These are phyloP conservation scores for Kockiozyma suomiensis DNA, from an alignment of 805 yeast species.

Conservation along the genomic window DNA sequence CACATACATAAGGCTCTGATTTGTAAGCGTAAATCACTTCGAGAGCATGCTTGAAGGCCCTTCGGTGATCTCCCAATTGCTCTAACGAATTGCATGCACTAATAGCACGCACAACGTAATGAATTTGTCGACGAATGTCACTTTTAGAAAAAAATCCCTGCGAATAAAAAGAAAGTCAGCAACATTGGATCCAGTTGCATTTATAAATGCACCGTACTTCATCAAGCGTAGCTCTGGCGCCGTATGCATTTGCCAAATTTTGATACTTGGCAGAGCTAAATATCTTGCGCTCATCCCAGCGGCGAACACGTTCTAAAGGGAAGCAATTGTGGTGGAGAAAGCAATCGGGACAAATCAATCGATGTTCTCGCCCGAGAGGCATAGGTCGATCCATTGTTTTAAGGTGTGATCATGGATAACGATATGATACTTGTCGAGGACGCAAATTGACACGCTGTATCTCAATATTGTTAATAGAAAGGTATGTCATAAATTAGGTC, in stretches of 20 bases:
- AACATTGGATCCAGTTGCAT: too few relatives aligned
- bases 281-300: background rate
- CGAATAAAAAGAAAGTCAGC: background rate
- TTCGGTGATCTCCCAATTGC: constrained; percentile 3
- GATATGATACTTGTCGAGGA: background rate
- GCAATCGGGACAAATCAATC: background rate
- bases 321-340: constrained; percentile 6
- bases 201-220: background rate
- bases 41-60: constrained; percentile 4
- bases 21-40: background rate
- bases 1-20: constrained; percentile 3
- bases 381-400: background rate
- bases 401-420: too few relatives aligned
- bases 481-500: too few relatives aligned
- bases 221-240: constrained; percentile 5
- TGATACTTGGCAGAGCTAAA: background rate
- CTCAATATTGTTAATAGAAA: too few relatives aligned
- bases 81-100: constrained; percentile 6
- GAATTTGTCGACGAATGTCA: constrained; percentile 4
- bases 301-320: background rate
- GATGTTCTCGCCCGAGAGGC: background rate
- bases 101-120: constrained; percentile 5
- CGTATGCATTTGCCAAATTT: background rate
- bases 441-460: too few relatives aligned
- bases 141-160: background rate